These are phyloP conservation scores for Elsinoe arachidis DNA, from an alignment of 2,329 filamentous ascomycete genomes.

Conservation along the genomic window DNA sequence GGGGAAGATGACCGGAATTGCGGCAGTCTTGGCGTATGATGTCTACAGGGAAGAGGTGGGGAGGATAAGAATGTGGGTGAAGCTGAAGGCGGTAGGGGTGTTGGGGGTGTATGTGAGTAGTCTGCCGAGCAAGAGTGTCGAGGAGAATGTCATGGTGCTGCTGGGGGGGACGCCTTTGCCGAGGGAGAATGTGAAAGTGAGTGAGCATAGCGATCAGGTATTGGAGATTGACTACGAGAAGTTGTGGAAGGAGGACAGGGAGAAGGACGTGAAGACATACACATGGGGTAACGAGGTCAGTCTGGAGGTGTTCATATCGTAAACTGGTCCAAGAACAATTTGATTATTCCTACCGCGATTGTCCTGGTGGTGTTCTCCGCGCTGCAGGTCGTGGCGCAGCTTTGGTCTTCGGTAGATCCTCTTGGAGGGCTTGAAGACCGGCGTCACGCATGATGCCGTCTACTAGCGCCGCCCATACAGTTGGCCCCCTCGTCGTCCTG, in stretches of 20 bases:
- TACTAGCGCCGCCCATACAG: neutral
- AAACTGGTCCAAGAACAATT: neutral
- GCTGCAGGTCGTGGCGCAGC: neutral
- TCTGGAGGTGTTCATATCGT: constrained; percentile 50
- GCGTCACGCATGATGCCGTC: neutral
- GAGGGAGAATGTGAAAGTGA: constrained; percentile 46
- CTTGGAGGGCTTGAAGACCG: neutral
- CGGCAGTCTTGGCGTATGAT: constrained; percentile 59
- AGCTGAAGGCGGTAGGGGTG: constrained; percentile 70
- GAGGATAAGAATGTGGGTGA: constrained; percentile 55
- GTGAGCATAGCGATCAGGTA: constrained; percentile 44
- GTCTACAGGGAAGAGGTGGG: constrained; percentile 52
- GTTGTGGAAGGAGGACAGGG: constrained; percentile 67
- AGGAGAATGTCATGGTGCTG: constrained; percentile 36
- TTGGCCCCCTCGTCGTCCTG: constrained; percentile 1
- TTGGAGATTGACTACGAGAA: constrained; percentile 66
- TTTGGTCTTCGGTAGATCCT: neutral
- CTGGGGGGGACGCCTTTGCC: constrained; percentile 66
- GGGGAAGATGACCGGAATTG: constrained; percentile 82
- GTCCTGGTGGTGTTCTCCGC: neutral
- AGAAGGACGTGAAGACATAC: constrained; percentile 39
- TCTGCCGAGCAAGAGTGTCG: constrained; percentile 44
- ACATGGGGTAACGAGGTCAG: constrained; percentile 75
- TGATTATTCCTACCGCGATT: neutral
- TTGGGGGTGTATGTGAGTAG: constrained; percentile 71